Evolutionary conservation across 169 alveolate species (phyloP).

Genomic region (Babesia caballi): DNA sequence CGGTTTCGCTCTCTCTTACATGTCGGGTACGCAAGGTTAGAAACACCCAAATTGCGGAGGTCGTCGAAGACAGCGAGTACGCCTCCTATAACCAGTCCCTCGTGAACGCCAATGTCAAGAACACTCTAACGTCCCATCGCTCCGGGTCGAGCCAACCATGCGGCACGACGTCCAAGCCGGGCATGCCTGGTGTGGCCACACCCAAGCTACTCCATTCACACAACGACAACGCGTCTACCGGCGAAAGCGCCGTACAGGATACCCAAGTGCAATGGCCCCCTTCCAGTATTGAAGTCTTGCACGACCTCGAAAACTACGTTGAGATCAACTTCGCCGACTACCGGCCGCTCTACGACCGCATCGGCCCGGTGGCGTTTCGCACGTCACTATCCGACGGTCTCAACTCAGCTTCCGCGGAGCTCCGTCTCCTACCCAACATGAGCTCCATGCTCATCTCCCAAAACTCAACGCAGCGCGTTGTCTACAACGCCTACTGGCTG

Average conservation of each 20-base stretch:
- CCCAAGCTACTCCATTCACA: neutral
- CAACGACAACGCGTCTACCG: neutral
- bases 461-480: slow-evolving; percentile 80
- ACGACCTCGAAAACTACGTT: slow-evolving; percentile 39
- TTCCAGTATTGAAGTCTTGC: slow-evolving; percentile 6
- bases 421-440: slow-evolving; percentile 71
- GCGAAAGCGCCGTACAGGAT: neutral
- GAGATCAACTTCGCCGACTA: slow-evolving; percentile 59
- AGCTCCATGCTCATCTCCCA: slow-evolving; percentile 75
- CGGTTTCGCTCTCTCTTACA: neutral
- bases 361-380: slow-evolving; percentile 79
- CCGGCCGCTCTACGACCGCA: slow-evolving; percentile 72
- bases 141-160: too few species aligned
- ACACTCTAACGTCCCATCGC: too few species aligned
- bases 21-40: slow-evolving; percentile 32
- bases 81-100: too few species aligned
- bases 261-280: slow-evolving; percentile 24
- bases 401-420: slow-evolving; percentile 72
- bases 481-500: slow-evolving; percentile 80
- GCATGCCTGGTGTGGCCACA: neutral
- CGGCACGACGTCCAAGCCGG: neutral
- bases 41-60: too few species aligned
- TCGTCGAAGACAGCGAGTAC: too few species aligned
- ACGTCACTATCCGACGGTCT: slow-evolving; percentile 73
- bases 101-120: too few species aligned